Conservation (phyloP, 2,329 filamentous ascomycete species). For the Colletotrichum sp. region DNA sequence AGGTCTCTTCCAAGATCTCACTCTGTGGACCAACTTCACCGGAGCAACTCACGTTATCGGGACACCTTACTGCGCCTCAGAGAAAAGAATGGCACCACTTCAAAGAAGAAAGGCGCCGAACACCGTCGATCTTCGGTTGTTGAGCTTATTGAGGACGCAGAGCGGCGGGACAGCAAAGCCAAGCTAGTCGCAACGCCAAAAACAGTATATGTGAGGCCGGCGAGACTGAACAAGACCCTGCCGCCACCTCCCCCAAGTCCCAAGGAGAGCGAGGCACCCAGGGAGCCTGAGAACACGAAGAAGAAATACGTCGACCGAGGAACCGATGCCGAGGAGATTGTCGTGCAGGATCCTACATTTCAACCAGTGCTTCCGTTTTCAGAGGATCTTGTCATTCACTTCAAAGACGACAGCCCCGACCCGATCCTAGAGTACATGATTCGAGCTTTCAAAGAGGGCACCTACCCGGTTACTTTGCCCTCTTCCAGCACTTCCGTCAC, state of each 20-base stretch:
- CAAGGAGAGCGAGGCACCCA: constrained; percentile 13
- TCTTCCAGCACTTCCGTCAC: background rate
- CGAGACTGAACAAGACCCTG: constrained; percentile 32
- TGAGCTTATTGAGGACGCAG: constrained; percentile 25
- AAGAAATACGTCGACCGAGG: constrained; percentile 9
- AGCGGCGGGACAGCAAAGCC: constrained; percentile 25
- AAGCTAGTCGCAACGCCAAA: constrained; percentile 32
- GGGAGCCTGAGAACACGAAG: constrained; percentile 25
- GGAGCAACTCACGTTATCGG: constrained; percentile 32
- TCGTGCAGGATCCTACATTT: constrained; percentile 29
- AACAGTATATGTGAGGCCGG: constrained; percentile 34
- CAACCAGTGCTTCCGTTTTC: constrained; percentile 54
- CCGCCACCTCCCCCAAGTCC: constrained; percentile 23
- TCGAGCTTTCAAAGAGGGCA: constrained; percentile 47
- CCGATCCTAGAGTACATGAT: constrained; percentile 51
- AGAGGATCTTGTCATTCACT: constrained; percentile 63
- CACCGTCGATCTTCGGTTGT: constrained; percentile 32
- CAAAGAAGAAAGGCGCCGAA: constrained; percentile 9
- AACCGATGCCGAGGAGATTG: constrained; percentile 34
- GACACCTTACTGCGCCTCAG: constrained; percentile 26
- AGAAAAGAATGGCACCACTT: background rate
- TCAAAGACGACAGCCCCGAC: constrained; percentile 50
- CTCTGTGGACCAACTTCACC: constrained; percentile 42
- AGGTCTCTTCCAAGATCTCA: constrained; percentile 34
- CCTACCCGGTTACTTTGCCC: constrained; percentile 31